Conservation (phyloP, 805 yeast genomes). For the Kuraishia capsulata region DNA sequence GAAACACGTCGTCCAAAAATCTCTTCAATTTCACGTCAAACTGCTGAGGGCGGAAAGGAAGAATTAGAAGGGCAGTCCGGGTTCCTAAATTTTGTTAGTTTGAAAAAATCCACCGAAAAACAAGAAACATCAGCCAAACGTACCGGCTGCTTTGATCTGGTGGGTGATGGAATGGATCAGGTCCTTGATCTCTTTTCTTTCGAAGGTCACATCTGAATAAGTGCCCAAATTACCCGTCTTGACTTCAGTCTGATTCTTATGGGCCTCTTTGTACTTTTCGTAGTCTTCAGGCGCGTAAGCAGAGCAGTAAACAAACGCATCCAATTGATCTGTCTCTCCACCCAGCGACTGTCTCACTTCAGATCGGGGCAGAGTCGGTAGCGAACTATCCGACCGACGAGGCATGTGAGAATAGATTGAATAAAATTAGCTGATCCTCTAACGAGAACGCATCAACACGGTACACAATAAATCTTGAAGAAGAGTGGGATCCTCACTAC, state of each 20-base stretch:
- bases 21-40: constrained; percentile 49
- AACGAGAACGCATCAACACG: too few species aligned
- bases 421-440: too few species aligned
- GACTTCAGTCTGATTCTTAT: background rate
- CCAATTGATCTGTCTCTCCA: constrained; percentile 5
- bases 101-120: too few species aligned
- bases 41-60: constrained; percentile 70
- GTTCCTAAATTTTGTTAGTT: constrained; percentile 17
- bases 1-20: constrained; percentile 51
- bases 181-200: constrained; percentile 57
- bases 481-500: too few species aligned
- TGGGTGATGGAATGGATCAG: constrained; percentile 63
- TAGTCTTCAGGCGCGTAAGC: constrained; percentile 14
- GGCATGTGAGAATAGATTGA: too few species aligned
- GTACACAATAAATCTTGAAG: too few species aligned
- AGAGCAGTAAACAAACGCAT: constrained; percentile 22
- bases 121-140: too few species aligned
- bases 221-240: too few species aligned
- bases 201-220: constrained; percentile 34
- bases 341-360: background rate
- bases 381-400: too few species aligned
- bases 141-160: constrained; percentile 60
- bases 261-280: constrained; percentile 10
- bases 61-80: constrained; percentile 61
- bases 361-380: background rate